These are phyloP conservation scores for Lanmaoa rubissima DNA, from an alignment of 768 basidiomycete species.

Conservation along the genomic window DNA sequence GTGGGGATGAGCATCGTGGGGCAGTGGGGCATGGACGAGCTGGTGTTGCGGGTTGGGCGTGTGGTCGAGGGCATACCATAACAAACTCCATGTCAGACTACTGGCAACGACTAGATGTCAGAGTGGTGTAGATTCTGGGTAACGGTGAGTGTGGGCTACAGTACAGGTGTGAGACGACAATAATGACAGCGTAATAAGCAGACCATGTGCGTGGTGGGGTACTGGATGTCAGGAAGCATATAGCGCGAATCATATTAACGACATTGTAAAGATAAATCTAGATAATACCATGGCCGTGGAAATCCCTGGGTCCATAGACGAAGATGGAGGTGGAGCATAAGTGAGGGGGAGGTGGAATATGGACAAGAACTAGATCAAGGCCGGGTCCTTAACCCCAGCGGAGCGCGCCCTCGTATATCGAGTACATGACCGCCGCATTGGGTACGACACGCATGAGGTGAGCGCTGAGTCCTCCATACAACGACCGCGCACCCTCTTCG, in stretches of 20 bases:
- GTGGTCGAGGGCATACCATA: constrained; percentile 36
- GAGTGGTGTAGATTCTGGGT: constrained; percentile 29
- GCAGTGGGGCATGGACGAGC: constrained; percentile 78
- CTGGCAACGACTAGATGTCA: background rate
- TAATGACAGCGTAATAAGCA: constrained; percentile 17
- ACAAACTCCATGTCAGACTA: background rate
- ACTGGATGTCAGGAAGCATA: background rate
- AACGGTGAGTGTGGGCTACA: constrained; percentile 20
- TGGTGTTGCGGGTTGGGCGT: constrained; percentile 55
- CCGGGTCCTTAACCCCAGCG: constrained; percentile 43
- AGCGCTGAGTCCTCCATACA: constrained; percentile 92
- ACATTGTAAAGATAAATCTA: constrained; percentile 18
- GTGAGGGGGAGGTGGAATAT: background rate
- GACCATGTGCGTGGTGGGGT: constrained; percentile 11
- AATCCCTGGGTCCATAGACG: background rate
- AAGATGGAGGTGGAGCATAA: background rate
- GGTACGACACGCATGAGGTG: constrained; percentile 97
- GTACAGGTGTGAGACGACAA: constrained; percentile 14
- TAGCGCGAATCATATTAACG: constrained; percentile 12
- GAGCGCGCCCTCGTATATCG: constrained; percentile 85
- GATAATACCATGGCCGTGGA: background rate
- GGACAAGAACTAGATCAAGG: background rate
- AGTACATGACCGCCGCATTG: constrained; percentile 96
- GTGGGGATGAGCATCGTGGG: constrained; percentile 82
- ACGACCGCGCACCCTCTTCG: constrained; percentile 83